Evolutionary conservation across 257 asterid genomes (phyloP).

Genomic region (Lavandula angustifolia): DNA sequence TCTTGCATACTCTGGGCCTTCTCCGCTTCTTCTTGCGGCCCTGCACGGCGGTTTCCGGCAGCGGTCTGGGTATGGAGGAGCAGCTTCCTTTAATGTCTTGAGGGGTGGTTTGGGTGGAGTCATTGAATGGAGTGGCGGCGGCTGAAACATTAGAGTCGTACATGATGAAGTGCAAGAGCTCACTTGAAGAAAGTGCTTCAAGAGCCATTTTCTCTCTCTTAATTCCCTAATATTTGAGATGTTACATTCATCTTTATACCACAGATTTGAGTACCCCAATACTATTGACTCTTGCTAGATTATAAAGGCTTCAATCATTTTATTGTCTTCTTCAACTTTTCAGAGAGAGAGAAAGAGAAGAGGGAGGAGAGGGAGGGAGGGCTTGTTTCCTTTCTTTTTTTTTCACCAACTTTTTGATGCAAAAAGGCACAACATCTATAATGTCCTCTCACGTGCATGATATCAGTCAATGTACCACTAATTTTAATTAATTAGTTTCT

Average conservation of each 20-base stretch:
- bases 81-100: constrained; percentile 26
- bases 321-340: constrained; percentile 56
- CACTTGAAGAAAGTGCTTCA: constrained; percentile 75
- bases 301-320: constrained; percentile 61
- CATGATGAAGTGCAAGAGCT: constrained; percentile 76
- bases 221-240: constrained; percentile 15
- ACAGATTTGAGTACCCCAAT: constrained; percentile 51
- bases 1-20: constrained; percentile 71
- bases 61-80: constrained; percentile 33
- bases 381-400: constrained; percentile 22
- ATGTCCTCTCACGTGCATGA: constrained; percentile 67
- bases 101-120: constrained; percentile 35
- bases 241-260: constrained; percentile 42
- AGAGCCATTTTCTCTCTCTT: constrained; percentile 53
- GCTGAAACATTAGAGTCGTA: constrained; percentile 49
- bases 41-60: constrained; percentile 32
- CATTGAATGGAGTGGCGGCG: constrained; percentile 39
- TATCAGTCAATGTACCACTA: constrained; percentile 10
- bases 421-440: constrained; percentile 49
- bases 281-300: constrained; percentile 56
- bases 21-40: constrained; percentile 78
- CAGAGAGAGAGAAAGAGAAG: constrained; percentile 27
- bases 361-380: not conserved
- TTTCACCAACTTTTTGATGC: constrained; percentile 53
- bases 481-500: not conserved